Evolutionary conservation across 495 filamentous ascomycete genomes (phyloP), one percentile per base, ranked within the genome.

Genomic region (Tuber magnatum): DNA sequence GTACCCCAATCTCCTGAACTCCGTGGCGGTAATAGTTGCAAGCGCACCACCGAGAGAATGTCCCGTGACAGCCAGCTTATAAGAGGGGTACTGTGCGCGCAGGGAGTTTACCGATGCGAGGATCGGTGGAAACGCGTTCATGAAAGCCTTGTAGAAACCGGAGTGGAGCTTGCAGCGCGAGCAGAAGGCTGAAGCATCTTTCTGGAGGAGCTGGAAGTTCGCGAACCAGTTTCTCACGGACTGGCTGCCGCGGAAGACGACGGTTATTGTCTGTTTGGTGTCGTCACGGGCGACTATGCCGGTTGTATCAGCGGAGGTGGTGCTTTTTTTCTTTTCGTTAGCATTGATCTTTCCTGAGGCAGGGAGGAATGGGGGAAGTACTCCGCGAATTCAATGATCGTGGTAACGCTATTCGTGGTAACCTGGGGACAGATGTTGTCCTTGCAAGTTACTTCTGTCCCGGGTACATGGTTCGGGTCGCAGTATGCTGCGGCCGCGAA

Each of bases 401-500:
- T 89, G 14, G 82, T 86, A 12, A 91, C 88, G 42, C 87, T 81
- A 16, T 86, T 85, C 7, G 86, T 81, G 75, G 89, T 85, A 14
- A 93, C 89, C 0, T 83, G 75, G 1, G 90, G 88, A 81, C 93
- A 95, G 73, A 85, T 86, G 68, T 83, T 76, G n/a, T 83, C 85
- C 10, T 83, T 74, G 82, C 93, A 96, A 20, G 85, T 86, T 32
- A 94, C 74, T n/a, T 83, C 82, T 38, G 81, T 75, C 18, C 84
- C 77, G 9, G 87, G 83, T 10, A 77, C 56, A 68, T 86, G 86
- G 73, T 90, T 85, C 71, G 78, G 85, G 48, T 88, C 85, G 83
- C 92, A 95, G 82, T 92, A 93, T 8, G 89, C 84, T 0, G 92
- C 90, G 0, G 86, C 90, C 2, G 92, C 85, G 82, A 90, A 94